Evolutionary conservation across 352 stramenopile genomes (phyloP).

Genomic region (Phytophthora tentaculata): DNA sequence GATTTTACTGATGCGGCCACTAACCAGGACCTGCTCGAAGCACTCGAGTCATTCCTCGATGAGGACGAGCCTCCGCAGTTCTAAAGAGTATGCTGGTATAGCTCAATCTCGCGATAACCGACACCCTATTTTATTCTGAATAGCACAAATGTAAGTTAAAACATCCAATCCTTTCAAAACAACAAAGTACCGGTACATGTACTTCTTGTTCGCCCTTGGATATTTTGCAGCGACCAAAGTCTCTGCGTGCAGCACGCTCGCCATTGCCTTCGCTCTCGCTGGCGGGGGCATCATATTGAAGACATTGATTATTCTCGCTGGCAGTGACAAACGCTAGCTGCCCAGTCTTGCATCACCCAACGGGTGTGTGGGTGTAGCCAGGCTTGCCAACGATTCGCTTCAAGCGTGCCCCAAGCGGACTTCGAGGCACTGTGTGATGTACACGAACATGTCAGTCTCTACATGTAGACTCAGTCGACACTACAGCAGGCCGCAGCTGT

Average conservation of each 20-base stretch:
- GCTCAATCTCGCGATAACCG: constrained; percentile 8
- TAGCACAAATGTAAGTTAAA: constrained; percentile 27
- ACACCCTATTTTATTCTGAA: constrained; percentile 36
- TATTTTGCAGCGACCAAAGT: neutral
- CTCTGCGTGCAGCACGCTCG: no score
- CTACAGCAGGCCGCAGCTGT: constrained; percentile 11
- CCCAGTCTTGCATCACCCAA: constrained; percentile 12
- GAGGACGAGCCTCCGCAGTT: constrained; percentile 32
- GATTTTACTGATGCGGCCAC: constrained; percentile 26
- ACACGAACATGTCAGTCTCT: constrained; percentile 10
- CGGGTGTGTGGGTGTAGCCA: constrained; percentile 23
- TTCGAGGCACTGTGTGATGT: constrained; percentile 10
- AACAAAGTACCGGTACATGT: no score
- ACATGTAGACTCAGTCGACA: no score
- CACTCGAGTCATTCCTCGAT: constrained; percentile 44
- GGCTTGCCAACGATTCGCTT: neutral
- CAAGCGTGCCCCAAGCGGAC: constrained; percentile 8
- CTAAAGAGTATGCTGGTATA: constrained; percentile 16
- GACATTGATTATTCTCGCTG: constrained; percentile 9
- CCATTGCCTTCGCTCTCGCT: neutral
- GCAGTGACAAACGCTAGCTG: constrained; percentile 15
- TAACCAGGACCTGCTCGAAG: constrained; percentile 45
- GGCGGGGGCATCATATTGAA: constrained; percentile 20
- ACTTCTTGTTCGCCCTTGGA: neutral
- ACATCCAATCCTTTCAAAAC: constrained; percentile 7